Base-by-base conservation (phyloP, 192 early-diverging fungal genomes). In the Pilaira anomala region DNA sequence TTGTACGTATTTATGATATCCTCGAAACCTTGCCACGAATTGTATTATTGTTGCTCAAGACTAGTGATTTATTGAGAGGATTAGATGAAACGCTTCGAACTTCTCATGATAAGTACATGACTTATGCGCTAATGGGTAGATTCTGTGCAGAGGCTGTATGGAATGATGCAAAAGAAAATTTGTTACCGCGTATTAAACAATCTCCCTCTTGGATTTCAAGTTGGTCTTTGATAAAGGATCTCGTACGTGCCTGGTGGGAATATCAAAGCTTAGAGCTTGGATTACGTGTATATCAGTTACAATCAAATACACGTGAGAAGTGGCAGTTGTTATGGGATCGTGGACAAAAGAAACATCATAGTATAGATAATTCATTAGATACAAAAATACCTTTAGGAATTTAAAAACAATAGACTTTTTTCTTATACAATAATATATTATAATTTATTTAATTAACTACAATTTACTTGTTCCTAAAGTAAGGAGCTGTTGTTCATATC, bases 21-120 rank as follows among this genome's bases (percentile, higher is more conserved):
- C 67, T 97, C 39, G 83, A 91, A 13, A 86, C 87, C n/a, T 82
- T 95, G 24, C 93, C 95, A 0, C 80, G 93, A 0, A 85, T 90
- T n/a, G 76, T 97, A 16, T 76, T 96, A 0, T 75, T 97, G 45
- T 76, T 97, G 19, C 82, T 97, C 63, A 97, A 95, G 69, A 95
- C 93, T 3, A 93, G 96, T 72, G 95, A 97, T 65, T 71, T 97
- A 30, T 66, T 97, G 21, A 81, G 93, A 30, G 82, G 80, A 52
- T 61, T 91, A 39, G 86, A 90, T 59, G 80, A 84, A 62, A 64
- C 65, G n/a, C 19, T 82, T 8, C 71, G 75, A 21, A 44, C 24
- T 6, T 56, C 36, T n/a, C 19, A 39, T 3, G 63, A 63, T 40
- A 44, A 69, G 39, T 46, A 30, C 18, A 70, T 48, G 12, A 75